Evolutionary conservation across 768 basidiomycete genomes (phyloP), one percentile per base, ranked within the genome.

Genomic region (Collybia nuda): DNA sequence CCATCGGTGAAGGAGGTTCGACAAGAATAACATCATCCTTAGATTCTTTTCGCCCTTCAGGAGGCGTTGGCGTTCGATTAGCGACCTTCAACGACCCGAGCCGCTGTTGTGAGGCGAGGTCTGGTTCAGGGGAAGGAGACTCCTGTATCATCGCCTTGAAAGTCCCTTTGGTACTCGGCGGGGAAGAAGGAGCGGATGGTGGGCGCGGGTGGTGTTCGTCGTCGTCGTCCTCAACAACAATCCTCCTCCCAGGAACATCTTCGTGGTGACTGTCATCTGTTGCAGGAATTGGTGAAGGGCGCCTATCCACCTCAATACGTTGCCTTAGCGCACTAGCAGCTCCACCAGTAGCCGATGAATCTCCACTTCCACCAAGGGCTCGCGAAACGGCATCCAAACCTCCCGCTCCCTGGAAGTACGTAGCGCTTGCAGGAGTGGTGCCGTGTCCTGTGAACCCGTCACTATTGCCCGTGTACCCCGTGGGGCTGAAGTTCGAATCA

Each of bases 1-100:
- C 38, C 24, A 55, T 32, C 4, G 54, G 55, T 9, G 58, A 53
- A 2, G 51, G 41, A 40, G 62, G 56, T 18, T 51, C 23, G 12
- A 18, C 49, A 5, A 15, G 11, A 2, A 44, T 29, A 12, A n/a
- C 18, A 45, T 32, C 32, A 14, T 32, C 32, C 9, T 14, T 32
- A 11, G 32, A 32, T 32, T 11, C 32, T 32, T 32, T 9, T 11
- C 32, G 6, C 14, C 12, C 14, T 11, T 32, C 32, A 7, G 57
- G 17, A 9, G 62, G 65, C 7, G 60, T 63, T 4, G 62, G 67
- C n/a, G 64, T 67, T 18, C 64, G 54, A 47, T 66, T 64, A 7
- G 57, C 52, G 9, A 64, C 56, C 1, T 53, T 55, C 6, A 61
- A 52, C 2, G 57, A 58, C 9, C 52, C 58, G 6, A 49, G 24